Evolutionary conservation across 2,329 filamentous ascomycete species (phyloP), one percentile per base, ranked within the genome.

Genomic region (Aspergillus pseudonomiae): DNA sequence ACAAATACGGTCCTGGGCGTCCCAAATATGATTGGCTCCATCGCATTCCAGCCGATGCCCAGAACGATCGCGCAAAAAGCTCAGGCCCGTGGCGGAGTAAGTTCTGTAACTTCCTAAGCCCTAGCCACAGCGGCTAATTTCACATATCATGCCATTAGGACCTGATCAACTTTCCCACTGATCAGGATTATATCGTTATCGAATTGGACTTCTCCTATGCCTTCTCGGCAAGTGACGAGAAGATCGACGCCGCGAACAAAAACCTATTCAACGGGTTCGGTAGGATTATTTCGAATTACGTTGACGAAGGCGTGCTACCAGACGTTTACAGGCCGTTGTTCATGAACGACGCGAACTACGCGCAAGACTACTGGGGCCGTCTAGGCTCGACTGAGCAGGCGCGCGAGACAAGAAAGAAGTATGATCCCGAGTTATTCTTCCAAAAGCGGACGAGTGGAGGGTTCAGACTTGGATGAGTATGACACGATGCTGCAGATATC

Each of bases 311-410:
- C 12, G 68, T 73, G 5, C 69, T 81, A 21, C 76, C 79, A 0
- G 73, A 80, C 32, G 77, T 75, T 6, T 80, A 82, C 62, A 69
- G 78, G 16, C 81, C 81, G 9, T 68, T 83, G 6, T 83, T 83
- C 67, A 81, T 82, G 77, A 83, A 82, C 60, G 81, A 83, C 54
- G 75, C 74, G 11, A 79, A 82, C 68, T 77, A 73, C 60, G 69
- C 75, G 36, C 80, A 83, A 71, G 78, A 82, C 59, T 83, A 79
- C 68, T 82, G 77, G 74, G 75, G 75, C 7, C 74, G 78, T 7
- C 73, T 81, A 52, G 65, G 72, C 16, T 75, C 74, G 12, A 69
- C 67, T 48, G 70, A 75, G 48, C 70, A 73, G 60, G 77, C 78
- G 12, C 68, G 74, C 41, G 63, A 71, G 10, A 75, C 76, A 6